phyloP scores from a whole-genome alignment of 2,329 filamentous ascomycete species.

The Graphilbum fragrans region DNA sequence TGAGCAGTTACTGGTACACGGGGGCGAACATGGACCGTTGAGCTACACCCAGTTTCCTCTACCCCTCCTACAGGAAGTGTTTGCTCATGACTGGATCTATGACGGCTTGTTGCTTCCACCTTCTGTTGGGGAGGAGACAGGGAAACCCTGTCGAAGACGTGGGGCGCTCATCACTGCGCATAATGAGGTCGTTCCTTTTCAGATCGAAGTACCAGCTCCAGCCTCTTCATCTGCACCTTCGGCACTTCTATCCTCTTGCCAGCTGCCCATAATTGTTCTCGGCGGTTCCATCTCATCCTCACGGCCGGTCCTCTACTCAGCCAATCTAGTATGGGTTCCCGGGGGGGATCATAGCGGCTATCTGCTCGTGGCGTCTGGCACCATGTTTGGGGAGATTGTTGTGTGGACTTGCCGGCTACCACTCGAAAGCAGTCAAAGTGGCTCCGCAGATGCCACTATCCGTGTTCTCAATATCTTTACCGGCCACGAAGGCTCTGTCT shows the following conservation, averaged over 20 bases:
- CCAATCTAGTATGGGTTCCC: conserved; percentile 59
- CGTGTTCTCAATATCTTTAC: conserved; percentile 42
- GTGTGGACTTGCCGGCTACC: conserved; percentile 62
- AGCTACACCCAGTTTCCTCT: conserved; percentile 3
- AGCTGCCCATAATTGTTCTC: conserved; percentile 23
- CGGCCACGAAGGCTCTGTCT: conserved; percentile 85
- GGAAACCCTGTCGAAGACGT: no score
- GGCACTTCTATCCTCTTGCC: not conserved
- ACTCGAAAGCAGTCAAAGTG: conserved; percentile 4
- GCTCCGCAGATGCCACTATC: conserved; percentile 4
- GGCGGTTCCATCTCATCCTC: conserved; percentile 47
- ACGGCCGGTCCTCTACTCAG: conserved; percentile 79
- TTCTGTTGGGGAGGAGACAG: conserved; percentile 5
- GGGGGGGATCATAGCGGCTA: conserved; percentile 15
- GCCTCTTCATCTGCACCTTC: not conserved
- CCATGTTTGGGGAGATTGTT: conserved; percentile 87
- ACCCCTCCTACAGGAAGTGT: conserved; percentile 23
- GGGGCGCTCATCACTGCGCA: conserved; percentile 71
- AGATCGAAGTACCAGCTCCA: conserved; percentile 4
- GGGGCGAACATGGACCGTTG: no score
- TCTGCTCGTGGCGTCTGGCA: conserved; percentile 36
- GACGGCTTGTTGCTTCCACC: conserved; percentile 43
- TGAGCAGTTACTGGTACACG: conserved; percentile 18
- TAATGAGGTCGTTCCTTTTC: conserved; percentile 59
- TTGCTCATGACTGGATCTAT: conserved; percentile 65